Percentiles rank a stretch among this genome's conserved stretches.
These are phyloP conservation scores for Colletotrichum scovillei DNA, from an alignment of 2,329 filamentous ascomycete genomes.

Conservation along the genomic window DNA sequence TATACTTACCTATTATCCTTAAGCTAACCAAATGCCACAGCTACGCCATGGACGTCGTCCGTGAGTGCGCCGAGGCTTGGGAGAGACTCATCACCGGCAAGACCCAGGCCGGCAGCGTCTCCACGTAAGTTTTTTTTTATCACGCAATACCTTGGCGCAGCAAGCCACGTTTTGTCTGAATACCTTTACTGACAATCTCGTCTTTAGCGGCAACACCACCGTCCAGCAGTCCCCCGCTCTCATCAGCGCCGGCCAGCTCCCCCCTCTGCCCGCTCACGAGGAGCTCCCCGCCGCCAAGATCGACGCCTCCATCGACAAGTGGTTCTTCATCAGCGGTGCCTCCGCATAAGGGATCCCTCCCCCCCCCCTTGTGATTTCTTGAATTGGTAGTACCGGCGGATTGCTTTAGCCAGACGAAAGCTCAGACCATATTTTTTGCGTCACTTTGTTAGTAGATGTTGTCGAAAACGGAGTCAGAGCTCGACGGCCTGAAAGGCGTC, in stretches of 20 bases:
- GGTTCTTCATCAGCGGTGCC: slow-evolving; percentile 99
- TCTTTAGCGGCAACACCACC: slow-evolving; percentile 80
- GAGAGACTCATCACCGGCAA: slow-evolving; percentile 95
- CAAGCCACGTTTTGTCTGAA: slow-evolving; percentile 28
- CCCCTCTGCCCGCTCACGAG: slow-evolving; percentile 82
- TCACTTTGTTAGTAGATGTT: slow-evolving; percentile 18
- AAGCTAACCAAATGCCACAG: slow-evolving; percentile 50
- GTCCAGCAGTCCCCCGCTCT: slow-evolving; percentile 80
- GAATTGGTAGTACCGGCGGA: neutral
- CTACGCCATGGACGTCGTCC: slow-evolving; percentile 95
- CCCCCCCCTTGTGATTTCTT: neutral
- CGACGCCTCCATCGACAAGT: slow-evolving; percentile 98
- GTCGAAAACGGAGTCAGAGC: slow-evolving; percentile 3
- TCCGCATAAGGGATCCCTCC: slow-evolving; percentile 69
- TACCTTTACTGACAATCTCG: slow-evolving; percentile 42
- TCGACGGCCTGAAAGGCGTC: neutral
- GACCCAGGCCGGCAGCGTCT: slow-evolving; percentile 80
- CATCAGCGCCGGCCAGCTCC: slow-evolving; percentile 75
- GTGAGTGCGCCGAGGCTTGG: slow-evolving; percentile 97
- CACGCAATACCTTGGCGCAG: slow-evolving; percentile 19
- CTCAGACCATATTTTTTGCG: neutral
- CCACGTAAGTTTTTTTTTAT: slow-evolving; percentile 73
- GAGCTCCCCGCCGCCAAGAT: slow-evolving; percentile 88
- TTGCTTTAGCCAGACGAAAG: neutral
- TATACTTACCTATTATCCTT: too few species aligned